Evolutionary conservation across 1,284 basidiomycete genomes (phyloP), one percentile per base, ranked within the genome.

Genomic region (Sphaerobolus stellatus): DNA sequence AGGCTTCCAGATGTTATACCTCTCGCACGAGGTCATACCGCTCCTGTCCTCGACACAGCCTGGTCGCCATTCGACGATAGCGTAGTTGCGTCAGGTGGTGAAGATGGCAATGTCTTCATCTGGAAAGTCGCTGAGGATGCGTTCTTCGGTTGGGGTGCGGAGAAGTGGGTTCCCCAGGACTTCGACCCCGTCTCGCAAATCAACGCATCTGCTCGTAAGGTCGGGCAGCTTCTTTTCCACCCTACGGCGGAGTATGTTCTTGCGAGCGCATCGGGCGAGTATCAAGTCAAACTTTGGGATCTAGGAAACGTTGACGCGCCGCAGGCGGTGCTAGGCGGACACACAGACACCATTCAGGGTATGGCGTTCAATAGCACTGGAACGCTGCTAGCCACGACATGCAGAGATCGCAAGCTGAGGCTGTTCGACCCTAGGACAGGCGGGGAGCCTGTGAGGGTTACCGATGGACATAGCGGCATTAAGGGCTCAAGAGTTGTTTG

Each of bases 61-160:
- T 99, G 94, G 92, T 94, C 90, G 1, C 95, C 95, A 1, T 94
- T 97, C 69, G 88, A 95, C 68, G 95, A 98, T 72, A 78, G 82
- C 16, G 78, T 97, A 65, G 88, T 98, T 59, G 94, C 90, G 3
- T 95, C 92, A 1, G 91, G 82, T 14, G 92, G 89, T 53, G 96
- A 98, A 70, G 97, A 99, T 69, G 94, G 95, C 30, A 94, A 94
- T 64, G 80, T 92, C 58, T 85, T 93, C 69, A 78, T 99, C 64
- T 97, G 92, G 87, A 90, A 92, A 68, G 83, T 96, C 56, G 82
- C 92, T 29, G 68, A 81, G 5, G 65, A 70, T 48, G 66, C 75
- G 34, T 95, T 96, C 62, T 87, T 90, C 27, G 90, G 84, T n/a
- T 98, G 94, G 94, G 85, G 84, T 43, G 75, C 78, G 41, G 92